Percentiles rank a stretch among this genome's conserved stretches.
These are phyloP conservation scores for Neurospora sp. DNA, from an alignment of 495 filamentous ascomycete species.

Conservation along the genomic window DNA sequence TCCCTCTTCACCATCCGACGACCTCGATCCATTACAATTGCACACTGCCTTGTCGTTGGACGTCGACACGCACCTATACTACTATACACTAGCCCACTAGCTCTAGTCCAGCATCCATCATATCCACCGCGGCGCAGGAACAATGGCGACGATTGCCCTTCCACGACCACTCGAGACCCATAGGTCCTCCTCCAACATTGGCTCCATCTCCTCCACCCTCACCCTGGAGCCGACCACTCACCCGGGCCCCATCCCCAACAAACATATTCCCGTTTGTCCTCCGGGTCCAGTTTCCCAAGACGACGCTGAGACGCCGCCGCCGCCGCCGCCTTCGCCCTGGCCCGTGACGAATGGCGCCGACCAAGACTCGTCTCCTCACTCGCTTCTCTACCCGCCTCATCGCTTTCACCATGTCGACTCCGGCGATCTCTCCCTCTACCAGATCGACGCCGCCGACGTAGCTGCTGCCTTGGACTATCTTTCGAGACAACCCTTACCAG, in stretches of 20 bases:
- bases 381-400: slow-evolving; percentile 67
- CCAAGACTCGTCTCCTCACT: slow-evolving; percentile 41
- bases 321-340: slow-evolving; percentile 53
- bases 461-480: slow-evolving; percentile 62
- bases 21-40: not conserved
- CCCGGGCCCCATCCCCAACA: slow-evolving; percentile 67
- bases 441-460: slow-evolving; percentile 58
- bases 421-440: slow-evolving; percentile 54
- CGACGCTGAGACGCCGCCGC: slow-evolving; percentile 36
- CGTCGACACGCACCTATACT: not conserved
- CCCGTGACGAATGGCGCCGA: slow-evolving; percentile 24
- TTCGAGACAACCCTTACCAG: slow-evolving; percentile 69
- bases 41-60: not conserved
- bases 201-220: slow-evolving; percentile 38
- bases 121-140: slow-evolving; percentile 5
- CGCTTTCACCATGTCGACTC: slow-evolving; percentile 43
- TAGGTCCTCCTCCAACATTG: slow-evolving; percentile 36
- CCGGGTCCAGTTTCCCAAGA: slow-evolving; percentile 57
- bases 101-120: not conserved
- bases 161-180: slow-evolving; percentile 40
- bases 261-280: slow-evolving; percentile 78
- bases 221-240: slow-evolving; percentile 39
- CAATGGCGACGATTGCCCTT: slow-evolving; percentile 45
- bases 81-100: not conserved
- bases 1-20: not conserved